phyloP scores from a whole-genome alignment of 1,284 basidiomycete genomes.

The Sporisorium iseilematis-ciliati region DNA sequence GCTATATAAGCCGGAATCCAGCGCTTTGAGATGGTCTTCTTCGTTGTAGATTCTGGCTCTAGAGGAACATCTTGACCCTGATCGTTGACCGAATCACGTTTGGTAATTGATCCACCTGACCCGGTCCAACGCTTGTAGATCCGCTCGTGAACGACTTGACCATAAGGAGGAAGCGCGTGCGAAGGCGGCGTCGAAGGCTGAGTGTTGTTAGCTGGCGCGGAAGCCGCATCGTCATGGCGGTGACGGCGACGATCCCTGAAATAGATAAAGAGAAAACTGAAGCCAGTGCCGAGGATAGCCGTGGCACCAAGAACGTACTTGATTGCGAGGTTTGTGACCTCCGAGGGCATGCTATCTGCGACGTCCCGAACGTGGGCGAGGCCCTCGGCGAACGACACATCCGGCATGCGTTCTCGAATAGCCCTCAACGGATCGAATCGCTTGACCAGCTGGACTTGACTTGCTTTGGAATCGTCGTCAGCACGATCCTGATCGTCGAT shows the following conservation, averaged over 20 bases:
- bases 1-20: too few species aligned
- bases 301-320: slow-evolving; percentile 1
- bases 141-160: not conserved
- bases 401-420: not conserved
- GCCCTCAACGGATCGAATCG: slow-evolving; percentile 6
- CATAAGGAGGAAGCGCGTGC: not conserved
- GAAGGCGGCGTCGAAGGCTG: not conserved
- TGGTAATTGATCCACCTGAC: not conserved
- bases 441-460: slow-evolving; percentile 5
- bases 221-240: not conserved
- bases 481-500: too few species aligned
- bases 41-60: too few species aligned
- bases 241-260: not conserved
- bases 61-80: too few species aligned
- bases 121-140: not conserved
- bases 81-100: too few species aligned
- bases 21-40: too few species aligned
- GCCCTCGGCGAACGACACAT: not conserved
- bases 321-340: not conserved
- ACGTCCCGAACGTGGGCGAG: not conserved
- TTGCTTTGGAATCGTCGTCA: not conserved
- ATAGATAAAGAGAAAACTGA: slow-evolving; percentile 1
- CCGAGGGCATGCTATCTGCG: not conserved
- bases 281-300: slow-evolving; percentile 6
- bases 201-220: not conserved